Conservation (phyloP, 1,284 basidiomycete species). For the Pseudozyma thailandica region DNA sequence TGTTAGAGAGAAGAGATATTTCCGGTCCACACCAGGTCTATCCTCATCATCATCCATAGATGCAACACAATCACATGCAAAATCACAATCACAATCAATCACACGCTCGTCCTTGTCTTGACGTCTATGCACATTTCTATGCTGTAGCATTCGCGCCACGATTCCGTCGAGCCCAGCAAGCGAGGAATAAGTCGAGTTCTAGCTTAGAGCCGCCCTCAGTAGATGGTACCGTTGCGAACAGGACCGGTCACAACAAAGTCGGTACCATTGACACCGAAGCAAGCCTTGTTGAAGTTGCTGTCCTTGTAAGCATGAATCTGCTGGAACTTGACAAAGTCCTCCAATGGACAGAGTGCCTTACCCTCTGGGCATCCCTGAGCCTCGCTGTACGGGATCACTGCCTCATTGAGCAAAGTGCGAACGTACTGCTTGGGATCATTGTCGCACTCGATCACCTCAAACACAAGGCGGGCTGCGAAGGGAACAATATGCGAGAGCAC, state of each 20-base stretch:
- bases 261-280: slow-evolving; percentile 58
- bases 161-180: background rate
- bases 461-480: slow-evolving; percentile 53
- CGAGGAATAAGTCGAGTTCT: background rate
- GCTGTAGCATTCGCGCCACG: background rate
- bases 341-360: slow-evolving; percentile 83
- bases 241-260: slow-evolving; percentile 55
- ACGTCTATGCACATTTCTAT: background rate
- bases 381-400: slow-evolving; percentile 81
- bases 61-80: background rate
- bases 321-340: slow-evolving; percentile 75
- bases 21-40: background rate
- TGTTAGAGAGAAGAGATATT: background rate
- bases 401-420: slow-evolving; percentile 86
- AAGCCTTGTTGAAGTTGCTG: slow-evolving; percentile 59
- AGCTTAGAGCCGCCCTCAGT: slow-evolving; percentile 7
- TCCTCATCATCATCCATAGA: background rate
- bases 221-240: slow-evolving; percentile 49
- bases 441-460: slow-evolving; percentile 54
- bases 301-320: slow-evolving; percentile 46
- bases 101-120: background rate
- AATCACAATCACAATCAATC: no score
- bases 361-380: slow-evolving; percentile 76
- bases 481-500: slow-evolving; percentile 53
- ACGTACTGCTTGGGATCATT: slow-evolving; percentile 73